Conservation (phyloP, 768 basidiomycete species). For the Lactarius pseudohatsudake region DNA sequence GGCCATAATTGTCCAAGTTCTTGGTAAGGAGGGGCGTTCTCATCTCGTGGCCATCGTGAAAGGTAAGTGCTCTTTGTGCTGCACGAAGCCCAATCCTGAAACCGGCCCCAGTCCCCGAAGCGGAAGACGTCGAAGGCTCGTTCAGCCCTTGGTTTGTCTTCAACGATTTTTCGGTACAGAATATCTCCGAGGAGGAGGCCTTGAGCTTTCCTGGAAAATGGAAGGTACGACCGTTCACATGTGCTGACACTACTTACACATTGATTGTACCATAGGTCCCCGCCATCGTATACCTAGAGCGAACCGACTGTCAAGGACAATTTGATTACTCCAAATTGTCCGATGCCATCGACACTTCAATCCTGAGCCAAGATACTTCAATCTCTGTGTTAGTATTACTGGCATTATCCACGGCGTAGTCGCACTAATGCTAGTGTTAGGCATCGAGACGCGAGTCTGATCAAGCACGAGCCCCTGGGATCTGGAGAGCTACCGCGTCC, state of each 20-base stretch:
- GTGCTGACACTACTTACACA: neutral
- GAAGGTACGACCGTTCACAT: constrained; percentile 63
- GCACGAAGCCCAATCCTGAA: neutral
- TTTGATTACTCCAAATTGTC: constrained; percentile 70
- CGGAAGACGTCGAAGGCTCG: constrained; percentile 39
- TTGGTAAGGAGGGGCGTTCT: constrained; percentile 64
- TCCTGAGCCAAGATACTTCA: constrained; percentile 83
- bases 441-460: constrained; percentile 66
- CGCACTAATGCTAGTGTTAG: constrained; percentile 40
- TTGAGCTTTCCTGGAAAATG: constrained; percentile 84
- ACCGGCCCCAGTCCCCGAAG: constrained; percentile 60
- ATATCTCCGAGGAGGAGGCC: constrained; percentile 83
- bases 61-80: constrained; percentile 44
- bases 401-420: neutral
- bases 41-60: constrained; percentile 90
- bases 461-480: constrained; percentile 76
- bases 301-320: constrained; percentile 54
- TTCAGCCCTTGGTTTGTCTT: constrained; percentile 86
- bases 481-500: constrained; percentile 77
- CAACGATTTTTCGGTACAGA: constrained; percentile 92
- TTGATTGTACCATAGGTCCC: constrained; percentile 55
- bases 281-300: constrained; percentile 86
- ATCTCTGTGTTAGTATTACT: constrained; percentile 66
- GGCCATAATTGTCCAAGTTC: constrained; percentile 82
- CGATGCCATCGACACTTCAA: constrained; percentile 64